phyloP scores from a whole-genome alignment of 2,329 filamentous ascomycete genomes.

The Nemania diffusa region DNA sequence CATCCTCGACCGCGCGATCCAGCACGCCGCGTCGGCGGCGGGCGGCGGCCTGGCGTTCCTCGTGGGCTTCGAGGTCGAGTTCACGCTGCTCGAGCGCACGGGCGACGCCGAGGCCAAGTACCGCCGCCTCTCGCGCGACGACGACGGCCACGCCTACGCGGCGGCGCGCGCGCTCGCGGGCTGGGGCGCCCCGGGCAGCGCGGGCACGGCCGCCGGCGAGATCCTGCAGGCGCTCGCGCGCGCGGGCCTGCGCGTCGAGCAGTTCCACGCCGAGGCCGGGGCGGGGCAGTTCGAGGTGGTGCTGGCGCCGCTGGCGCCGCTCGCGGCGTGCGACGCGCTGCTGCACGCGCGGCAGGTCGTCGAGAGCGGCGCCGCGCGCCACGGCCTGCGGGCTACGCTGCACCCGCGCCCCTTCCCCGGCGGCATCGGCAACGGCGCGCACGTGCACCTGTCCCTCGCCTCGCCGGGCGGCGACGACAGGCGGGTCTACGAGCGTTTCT shows the following conservation, averaged over 20 bases:
- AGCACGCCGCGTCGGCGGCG: conserved; percentile 60
- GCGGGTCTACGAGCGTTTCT: conserved; percentile 71
- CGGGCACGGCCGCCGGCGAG: conserved; percentile 70
- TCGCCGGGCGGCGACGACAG: conserved; percentile 54
- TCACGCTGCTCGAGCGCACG: conserved; percentile 71
- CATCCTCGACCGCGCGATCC: conserved; percentile 65
- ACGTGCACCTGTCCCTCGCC: conserved; percentile 75
- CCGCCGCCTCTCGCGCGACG: too few relatives aligned
- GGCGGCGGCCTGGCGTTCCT: conserved; percentile 67
- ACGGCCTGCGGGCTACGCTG: conserved; percentile 74
- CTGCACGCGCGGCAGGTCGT: conserved; percentile 78
- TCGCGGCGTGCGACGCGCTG: conserved; percentile 77
- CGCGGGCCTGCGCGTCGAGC: conserved; percentile 73
- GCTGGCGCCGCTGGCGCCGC: conserved; percentile 69
- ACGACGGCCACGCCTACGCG: conserved; percentile 76
- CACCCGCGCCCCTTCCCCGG: conserved; percentile 74
- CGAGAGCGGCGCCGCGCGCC: conserved; percentile 68
- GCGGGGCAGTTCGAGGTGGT: conserved; percentile 82
- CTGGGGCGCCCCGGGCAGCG: conserved; percentile 53
- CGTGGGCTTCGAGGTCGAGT: conserved; percentile 84
- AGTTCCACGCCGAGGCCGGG: conserved; percentile 79
- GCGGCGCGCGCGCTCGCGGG: conserved; percentile 71
- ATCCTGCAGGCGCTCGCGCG: conserved; percentile 69
- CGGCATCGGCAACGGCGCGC: conserved; percentile 71
- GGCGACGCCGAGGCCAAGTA: conserved; percentile 50